Evolutionary conservation across 805 yeast genomes (phyloP).

Genomic region (Candida boidinii): DNA sequence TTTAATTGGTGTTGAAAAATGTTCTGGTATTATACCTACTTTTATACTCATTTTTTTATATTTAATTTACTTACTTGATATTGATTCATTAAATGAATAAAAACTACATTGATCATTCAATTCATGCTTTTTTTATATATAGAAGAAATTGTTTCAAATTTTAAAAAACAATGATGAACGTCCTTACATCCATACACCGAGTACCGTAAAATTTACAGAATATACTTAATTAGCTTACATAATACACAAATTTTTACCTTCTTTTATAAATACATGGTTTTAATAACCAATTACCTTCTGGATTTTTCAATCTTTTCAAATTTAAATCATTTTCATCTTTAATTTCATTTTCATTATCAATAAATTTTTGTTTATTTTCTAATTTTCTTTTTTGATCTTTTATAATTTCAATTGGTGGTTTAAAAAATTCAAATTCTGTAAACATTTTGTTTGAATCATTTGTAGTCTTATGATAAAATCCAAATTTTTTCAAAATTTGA

Average conservation of each 20-base stretch:
- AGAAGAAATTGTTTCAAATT: no score
- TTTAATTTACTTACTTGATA: not conserved
- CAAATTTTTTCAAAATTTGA: constrained; percentile 63
- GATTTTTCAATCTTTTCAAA: constrained; percentile 38
- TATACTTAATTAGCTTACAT: not conserved
- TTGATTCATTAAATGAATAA: no score
- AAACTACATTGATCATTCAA: no score
- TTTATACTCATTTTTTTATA: constrained; percentile 19
- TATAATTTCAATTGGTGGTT: constrained; percentile 65
- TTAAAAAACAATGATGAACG: not conserved
- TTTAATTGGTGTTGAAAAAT: constrained; percentile 79
- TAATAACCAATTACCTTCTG: constrained; percentile 83
- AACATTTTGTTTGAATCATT: constrained; percentile 90
- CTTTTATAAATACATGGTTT: constrained; percentile 96
- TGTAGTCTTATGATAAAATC: constrained; percentile 82
- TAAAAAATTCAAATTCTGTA: constrained; percentile 87
- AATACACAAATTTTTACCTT: constrained; percentile 33
- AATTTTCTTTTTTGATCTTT: constrained; percentile 53
- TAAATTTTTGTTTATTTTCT: constrained; percentile 56
- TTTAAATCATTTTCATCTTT: constrained; percentile 55
- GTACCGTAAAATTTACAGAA: no score
- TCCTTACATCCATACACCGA: no score
- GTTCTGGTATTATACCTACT: constrained; percentile 88
- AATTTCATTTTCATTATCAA: constrained; percentile 54
- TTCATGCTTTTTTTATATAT: not conserved